Conservation (phyloP, 306 rosid genomes). For the Sophora flavescens region DNA sequence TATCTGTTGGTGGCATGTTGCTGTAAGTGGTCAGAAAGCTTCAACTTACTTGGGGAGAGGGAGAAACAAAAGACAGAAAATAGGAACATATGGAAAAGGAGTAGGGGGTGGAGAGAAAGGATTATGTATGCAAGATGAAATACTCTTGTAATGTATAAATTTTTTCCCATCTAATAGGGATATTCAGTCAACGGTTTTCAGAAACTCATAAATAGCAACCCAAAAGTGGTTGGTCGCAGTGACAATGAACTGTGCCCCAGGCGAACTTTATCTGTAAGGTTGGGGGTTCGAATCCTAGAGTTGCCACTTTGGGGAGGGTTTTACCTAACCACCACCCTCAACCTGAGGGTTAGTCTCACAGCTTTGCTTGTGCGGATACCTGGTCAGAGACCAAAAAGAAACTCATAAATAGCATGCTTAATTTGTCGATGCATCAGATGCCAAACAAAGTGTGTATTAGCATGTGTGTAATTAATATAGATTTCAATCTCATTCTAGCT, state of each 20-base stretch:
- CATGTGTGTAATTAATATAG: neutral
- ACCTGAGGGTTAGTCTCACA: too few species aligned
- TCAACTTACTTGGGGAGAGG: conserved; percentile 17
- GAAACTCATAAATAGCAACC: neutral
- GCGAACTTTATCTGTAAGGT: too few species aligned
- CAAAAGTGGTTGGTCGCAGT: too few species aligned
- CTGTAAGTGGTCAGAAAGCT: conserved; percentile 66
- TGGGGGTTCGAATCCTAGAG: too few species aligned
- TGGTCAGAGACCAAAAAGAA: neutral
- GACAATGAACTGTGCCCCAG: too few species aligned
- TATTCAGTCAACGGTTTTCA: conserved; percentile 3
- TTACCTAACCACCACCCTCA: too few species aligned
- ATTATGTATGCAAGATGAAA: neutral
- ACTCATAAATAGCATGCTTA: neutral
- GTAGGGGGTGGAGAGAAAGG: neutral
- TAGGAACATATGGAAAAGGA: neutral
- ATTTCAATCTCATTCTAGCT: conserved; percentile 36
- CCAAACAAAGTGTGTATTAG: conserved; percentile 5
- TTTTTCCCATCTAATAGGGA: neutral
- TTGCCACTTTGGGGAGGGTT: too few species aligned
- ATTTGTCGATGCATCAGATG: conserved; percentile 21
- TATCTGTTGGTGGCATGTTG: conserved; percentile 85
- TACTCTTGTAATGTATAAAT: neutral
- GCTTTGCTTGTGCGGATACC: too few species aligned
- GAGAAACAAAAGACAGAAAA: neutral